Percentiles rank a stretch among this genome's conserved stretches.
These are phyloP conservation scores for Hortiboletus campestris DNA, from an alignment of 768 basidiomycete species.

Conservation along the genomic window DNA sequence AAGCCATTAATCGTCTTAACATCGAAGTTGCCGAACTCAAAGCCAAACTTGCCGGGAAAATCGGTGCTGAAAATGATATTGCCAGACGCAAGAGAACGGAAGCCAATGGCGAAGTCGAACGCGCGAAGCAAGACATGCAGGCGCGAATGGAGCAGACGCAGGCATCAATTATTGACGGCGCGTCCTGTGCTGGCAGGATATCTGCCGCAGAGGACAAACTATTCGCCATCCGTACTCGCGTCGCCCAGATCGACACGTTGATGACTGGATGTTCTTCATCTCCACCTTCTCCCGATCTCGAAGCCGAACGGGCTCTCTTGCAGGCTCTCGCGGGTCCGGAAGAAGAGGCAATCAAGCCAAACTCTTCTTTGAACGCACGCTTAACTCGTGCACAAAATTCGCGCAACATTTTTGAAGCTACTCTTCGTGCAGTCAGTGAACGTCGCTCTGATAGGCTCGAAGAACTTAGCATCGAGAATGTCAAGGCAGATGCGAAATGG, in stretches of 20 bases:
- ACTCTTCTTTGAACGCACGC: slow-evolving; percentile 56
- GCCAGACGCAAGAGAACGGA: slow-evolving; percentile 67
- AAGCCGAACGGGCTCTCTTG: slow-evolving; percentile 70
- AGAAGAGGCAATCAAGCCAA: slow-evolving; percentile 59
- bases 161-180: slow-evolving; percentile 71
- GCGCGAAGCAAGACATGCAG: slow-evolving; percentile 70
- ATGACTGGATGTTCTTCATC: slow-evolving; percentile 33
- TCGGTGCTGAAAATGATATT: slow-evolving; percentile 59
- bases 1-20: slow-evolving; percentile 88
- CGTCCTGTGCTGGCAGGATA: slow-evolving; percentile 68
- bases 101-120: slow-evolving; percentile 68
- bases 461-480: slow-evolving; percentile 62
- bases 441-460: slow-evolving; percentile 77
- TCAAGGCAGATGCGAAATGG: slow-evolving; percentile 67
- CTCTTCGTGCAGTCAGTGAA: slow-evolving; percentile 79
- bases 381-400: slow-evolving; percentile 73
- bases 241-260: slow-evolving; percentile 53
- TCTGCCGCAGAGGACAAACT: slow-evolving; percentile 68
- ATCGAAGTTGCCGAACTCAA: slow-evolving; percentile 83
- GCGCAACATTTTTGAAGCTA: slow-evolving; percentile 79
- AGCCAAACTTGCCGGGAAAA: slow-evolving; percentile 75
- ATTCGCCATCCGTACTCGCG: slow-evolving; percentile 57
- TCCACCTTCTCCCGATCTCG: slow-evolving; percentile 53
- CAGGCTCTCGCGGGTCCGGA: slow-evolving; percentile 66
- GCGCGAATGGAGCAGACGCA: slow-evolving; percentile 70